Conservation (phyloP, 768 basidiomycete genomes). For the Mycena leptocephala region DNA sequence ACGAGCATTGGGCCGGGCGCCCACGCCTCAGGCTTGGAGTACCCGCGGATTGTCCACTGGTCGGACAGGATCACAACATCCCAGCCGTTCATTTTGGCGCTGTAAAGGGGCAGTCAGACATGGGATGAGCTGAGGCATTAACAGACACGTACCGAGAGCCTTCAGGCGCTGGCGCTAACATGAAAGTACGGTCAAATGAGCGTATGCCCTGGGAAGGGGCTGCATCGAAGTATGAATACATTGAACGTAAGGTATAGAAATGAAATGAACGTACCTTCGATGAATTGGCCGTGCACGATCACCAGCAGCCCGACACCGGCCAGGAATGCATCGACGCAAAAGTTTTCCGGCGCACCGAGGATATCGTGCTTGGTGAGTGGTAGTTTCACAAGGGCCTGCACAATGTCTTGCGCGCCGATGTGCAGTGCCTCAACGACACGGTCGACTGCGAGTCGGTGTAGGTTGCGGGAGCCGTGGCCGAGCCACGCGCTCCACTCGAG, state of each 20-base stretch:
- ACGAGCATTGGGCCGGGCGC: constrained; percentile 81
- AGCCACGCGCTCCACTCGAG: constrained; percentile 87
- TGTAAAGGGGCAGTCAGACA: constrained; percentile 41
- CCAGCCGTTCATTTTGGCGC: constrained; percentile 91
- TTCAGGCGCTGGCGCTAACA: constrained; percentile 85
- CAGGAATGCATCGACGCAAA: constrained; percentile 90
- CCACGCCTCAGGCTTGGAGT: constrained; percentile 89
- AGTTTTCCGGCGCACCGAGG: constrained; percentile 82
- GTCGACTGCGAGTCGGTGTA: constrained; percentile 77
- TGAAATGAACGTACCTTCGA: constrained; percentile 79
- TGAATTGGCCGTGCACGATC: constrained; percentile 84
- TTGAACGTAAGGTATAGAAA: not conserved
- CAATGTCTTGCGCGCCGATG: constrained; percentile 76
- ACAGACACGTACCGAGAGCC: constrained; percentile 82
- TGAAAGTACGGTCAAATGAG: constrained; percentile 95
- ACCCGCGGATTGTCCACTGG: constrained; percentile 86
- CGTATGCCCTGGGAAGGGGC: constrained; percentile 85
- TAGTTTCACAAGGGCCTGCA: constrained; percentile 73
- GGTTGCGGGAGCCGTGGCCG: constrained; percentile 82
- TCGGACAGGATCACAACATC: constrained; percentile 93
- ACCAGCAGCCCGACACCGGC: constrained; percentile 34
- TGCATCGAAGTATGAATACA: constrained; percentile 42
- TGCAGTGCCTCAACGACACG: constrained; percentile 79
- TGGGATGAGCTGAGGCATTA: constrained; percentile 18
- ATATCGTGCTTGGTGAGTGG: constrained; percentile 91